Percentiles rank a stretch among this genome's conserved stretches.
Evolutionary conservation across 306 rosid genomes (phyloP).

Genomic region (Astragalus membranaceus): DNA sequence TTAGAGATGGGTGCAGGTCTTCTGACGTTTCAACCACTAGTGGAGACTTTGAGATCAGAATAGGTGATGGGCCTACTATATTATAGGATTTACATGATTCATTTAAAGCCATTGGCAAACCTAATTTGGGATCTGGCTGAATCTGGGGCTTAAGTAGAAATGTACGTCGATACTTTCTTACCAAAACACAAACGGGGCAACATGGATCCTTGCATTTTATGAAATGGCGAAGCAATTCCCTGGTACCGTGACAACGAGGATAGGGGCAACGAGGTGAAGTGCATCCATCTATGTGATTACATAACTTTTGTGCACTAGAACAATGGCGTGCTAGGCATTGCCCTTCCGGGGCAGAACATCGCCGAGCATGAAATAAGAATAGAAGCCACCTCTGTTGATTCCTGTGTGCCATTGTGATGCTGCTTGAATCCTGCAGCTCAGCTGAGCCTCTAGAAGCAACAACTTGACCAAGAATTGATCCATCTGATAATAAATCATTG

Average conservation of each 20-base stretch:
- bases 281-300: conserved; percentile 68
- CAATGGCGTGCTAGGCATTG: conserved; percentile 63
- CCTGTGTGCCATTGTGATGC: conserved; percentile 27
- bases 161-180: conserved; percentile 38
- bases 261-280: conserved; percentile 30
- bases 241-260: conserved; percentile 68
- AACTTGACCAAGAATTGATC: conserved; percentile 49
- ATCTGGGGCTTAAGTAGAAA: conserved; percentile 30
- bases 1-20: conserved; percentile 64
- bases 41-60: conserved; percentile 41
- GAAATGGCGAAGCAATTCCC: conserved; percentile 60
- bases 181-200: conserved; percentile 93
- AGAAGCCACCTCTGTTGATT: conserved; percentile 94
- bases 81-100: conserved; percentile 55
- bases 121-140: conserved; percentile 35
- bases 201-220: conserved; percentile 46
- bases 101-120: conserved; percentile 44
- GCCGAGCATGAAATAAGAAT: conserved; percentile 79
- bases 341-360: conserved; percentile 76
- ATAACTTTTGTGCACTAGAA: conserved; percentile 55
- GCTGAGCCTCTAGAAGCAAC: conserved; percentile 39
- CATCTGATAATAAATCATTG: conserved; percentile 71
- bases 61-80: conserved; percentile 31
- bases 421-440: conserved; percentile 33
- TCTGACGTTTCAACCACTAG: conserved; percentile 49